Conservation (phyloP, 257 asterid genomes). For the Gynochthodes officinalis region DNA sequence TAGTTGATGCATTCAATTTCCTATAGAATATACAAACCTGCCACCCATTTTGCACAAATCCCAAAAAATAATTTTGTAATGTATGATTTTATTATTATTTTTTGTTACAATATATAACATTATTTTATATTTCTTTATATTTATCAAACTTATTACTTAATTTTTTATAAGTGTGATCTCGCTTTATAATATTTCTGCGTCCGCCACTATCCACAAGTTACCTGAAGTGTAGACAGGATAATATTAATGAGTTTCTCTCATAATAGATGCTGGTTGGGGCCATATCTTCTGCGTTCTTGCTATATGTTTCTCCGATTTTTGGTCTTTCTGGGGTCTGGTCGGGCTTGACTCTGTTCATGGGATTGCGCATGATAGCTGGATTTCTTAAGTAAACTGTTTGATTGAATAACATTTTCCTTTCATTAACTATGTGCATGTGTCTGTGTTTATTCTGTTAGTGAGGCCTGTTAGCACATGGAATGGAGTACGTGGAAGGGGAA, state of each 20-base stretch:
- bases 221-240: background rate
- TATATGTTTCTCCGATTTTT: conserved; percentile 53
- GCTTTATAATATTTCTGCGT: too few species aligned
- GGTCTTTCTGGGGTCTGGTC: conserved; percentile 95
- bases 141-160: too few species aligned
- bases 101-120: too few species aligned
- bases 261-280: conserved; percentile 79
- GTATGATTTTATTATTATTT: too few species aligned
- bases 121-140: too few species aligned
- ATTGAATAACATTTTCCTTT: background rate
- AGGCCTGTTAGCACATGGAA: background rate
- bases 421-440: background rate
- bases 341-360: conserved; percentile 86
- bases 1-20: too few species aligned
- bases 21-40: too few species aligned
- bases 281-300: conserved; percentile 64
- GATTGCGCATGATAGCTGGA: conserved; percentile 76
- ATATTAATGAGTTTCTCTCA: conserved; percentile 7
- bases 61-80: too few species aligned
- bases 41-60: too few species aligned
- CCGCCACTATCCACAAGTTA: too few species aligned
- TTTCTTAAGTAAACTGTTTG: conserved; percentile 51
- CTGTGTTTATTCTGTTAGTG: background rate
- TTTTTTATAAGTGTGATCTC: too few species aligned
- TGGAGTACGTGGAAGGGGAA: background rate